Evolutionary conservation across 257 asterid species (phyloP), one percentile per base, ranked within the genome.

Genomic region (Prunella vulgaris): DNA sequence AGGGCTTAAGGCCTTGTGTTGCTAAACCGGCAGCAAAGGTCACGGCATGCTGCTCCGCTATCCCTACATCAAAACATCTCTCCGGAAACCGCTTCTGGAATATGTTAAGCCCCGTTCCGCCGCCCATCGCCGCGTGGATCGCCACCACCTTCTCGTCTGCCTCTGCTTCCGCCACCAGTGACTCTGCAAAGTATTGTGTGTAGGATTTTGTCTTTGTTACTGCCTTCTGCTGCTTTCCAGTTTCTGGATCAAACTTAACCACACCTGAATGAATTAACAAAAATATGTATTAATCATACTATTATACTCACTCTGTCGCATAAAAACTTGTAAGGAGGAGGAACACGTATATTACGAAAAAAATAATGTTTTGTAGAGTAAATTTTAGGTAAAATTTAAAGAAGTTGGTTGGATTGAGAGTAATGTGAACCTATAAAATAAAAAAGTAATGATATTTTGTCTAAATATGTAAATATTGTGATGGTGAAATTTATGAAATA

Each of bases 71-170:
- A 18, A 88, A 85, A 57, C 90, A 82, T 14, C 85, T 75, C 1
- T 66, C 56, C 0, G 95, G 92, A 14, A 84, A 88, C 13, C 60
- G 77, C 62, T 84, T 86, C 38, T 82, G 88, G 69, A 88, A 88
- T 7, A 72, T 17, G 68, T 88, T 88, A 13, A 88, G 84, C 0
- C 90, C 95, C 0, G 92, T 88, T 7, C 95, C 95, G 1, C 92
- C 95, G 30, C 92, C 95, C 95, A 86, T 88, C 0, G 95, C 92
- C 0, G 92, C 95, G 68, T 85, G 95, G n/a, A 88, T 79, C 0
- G 95, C 95, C n/a, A 88, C 83, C 6, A 88, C 71, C 46, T 75
- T 80, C 3, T 81, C 74, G 69, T 88, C 95, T 7, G 46, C 17
- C 81, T 81, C 86, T 0, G 95, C 92, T 73, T 88, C 92, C 0